These are phyloP conservation scores for Oryza officinalis DNA, from an alignment of 176 grass and related monocot species.

Conservation along the genomic window DNA sequence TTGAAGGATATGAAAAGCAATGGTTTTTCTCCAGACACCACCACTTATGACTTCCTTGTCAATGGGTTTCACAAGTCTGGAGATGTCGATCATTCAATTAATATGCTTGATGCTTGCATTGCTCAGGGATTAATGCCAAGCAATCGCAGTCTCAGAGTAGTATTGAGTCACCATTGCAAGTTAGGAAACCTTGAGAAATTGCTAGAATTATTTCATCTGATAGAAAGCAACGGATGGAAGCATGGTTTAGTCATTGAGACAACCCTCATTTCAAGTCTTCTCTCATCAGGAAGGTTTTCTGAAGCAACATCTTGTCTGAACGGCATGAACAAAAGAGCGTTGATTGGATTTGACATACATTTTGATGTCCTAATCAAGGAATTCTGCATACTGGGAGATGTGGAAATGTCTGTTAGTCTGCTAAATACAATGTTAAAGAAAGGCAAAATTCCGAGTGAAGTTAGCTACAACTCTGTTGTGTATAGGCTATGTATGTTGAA, in stretches of 20 bases:
- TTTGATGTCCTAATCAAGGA: constrained; percentile 65
- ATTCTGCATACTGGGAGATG: constrained; percentile 55
- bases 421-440: constrained; percentile 80
- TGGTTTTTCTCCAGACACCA: constrained; percentile 58
- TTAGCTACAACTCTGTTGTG: constrained; percentile 67
- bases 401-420: constrained; percentile 62
- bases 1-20: constrained; percentile 65
- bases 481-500: constrained; percentile 44
- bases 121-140: constrained; percentile 63
- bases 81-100: constrained; percentile 52
- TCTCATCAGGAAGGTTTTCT: constrained; percentile 58
- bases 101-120: constrained; percentile 69
- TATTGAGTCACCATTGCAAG: constrained; percentile 61
- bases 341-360: constrained; percentile 34
- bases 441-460: constrained; percentile 58
- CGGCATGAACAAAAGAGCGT: constrained; percentile 43
- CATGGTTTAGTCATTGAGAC: constrained; percentile 60
- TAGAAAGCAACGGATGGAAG: constrained; percentile 59
- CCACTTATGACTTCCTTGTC: constrained; percentile 85
- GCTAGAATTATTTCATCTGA: constrained; percentile 67
- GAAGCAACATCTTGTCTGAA: constrained; percentile 67
- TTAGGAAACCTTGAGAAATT: constrained; percentile 63
- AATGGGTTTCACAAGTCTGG: constrained; percentile 78
- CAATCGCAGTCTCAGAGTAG: constrained; percentile 86
- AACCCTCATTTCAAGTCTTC: constrained; percentile 47